Evolutionary conservation across 1,284 basidiomycete genomes (phyloP).

Genomic region (Boletus semigastroideus): DNA sequence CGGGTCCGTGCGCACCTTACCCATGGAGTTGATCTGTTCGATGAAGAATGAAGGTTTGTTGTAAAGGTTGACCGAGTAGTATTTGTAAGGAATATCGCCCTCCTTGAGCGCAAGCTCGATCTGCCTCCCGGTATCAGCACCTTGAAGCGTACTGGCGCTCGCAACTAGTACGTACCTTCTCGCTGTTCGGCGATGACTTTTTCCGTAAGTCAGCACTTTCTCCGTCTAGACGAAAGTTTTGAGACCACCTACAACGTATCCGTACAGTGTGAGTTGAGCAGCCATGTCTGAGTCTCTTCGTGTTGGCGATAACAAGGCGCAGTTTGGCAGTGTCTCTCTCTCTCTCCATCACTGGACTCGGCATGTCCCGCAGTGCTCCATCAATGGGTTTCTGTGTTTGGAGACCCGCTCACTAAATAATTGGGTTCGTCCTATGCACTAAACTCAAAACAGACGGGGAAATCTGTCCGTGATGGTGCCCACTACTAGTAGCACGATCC

Average conservation of each 20-base stretch:
- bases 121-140: slow-evolving; percentile 24
- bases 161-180: slow-evolving; percentile 6
- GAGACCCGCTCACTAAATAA: too few relatives aligned
- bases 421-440: too few relatives aligned
- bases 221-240: background rate
- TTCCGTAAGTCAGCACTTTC: background rate
- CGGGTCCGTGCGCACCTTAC: slow-evolving; percentile 44
- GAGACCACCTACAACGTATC: background rate
- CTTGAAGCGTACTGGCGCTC: background rate
- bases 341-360: too few relatives aligned
- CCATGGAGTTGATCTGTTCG: slow-evolving; percentile 55
- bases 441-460: too few relatives aligned
- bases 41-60: slow-evolving; percentile 66
- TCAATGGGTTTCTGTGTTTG: too few relatives aligned
- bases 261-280: slow-evolving; percentile 12
- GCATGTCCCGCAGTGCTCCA: too few relatives aligned
- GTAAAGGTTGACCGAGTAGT: slow-evolving; percentile 50
- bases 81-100: slow-evolving; percentile 45
- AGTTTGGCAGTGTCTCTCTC: too few relatives aligned
- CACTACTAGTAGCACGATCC: too few relatives aligned
- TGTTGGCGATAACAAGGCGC: too few relatives aligned
- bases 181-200: slow-evolving; percentile 7
- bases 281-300: background rate
- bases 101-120: slow-evolving; percentile 60
- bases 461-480: too few relatives aligned